A percentile compares a stretch with the other conserved stretches of the same genome.
Conservation (phyloP, 768 basidiomycete genomes). For the Amanita muscaria region DNA sequence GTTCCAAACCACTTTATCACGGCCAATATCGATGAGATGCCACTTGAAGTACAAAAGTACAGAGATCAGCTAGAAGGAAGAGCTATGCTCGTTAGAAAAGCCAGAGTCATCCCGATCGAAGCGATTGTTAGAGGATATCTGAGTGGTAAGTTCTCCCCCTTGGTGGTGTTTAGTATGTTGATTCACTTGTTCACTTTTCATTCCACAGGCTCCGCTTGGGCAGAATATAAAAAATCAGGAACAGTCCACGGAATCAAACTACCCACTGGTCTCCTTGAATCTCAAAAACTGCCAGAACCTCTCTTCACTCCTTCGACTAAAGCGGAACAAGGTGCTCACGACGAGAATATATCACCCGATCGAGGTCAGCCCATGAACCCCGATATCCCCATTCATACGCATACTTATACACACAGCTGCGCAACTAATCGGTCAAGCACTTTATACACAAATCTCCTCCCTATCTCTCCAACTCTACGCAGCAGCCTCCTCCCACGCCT, state of each 20-base stretch:
- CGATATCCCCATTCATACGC: slow-evolving; percentile 6
- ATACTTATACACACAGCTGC: slow-evolving; percentile 37
- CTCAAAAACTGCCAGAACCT: slow-evolving; percentile 70
- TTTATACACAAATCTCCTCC: slow-evolving; percentile 52
- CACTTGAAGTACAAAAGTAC: slow-evolving; percentile 65
- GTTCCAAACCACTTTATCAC: slow-evolving; percentile 90
- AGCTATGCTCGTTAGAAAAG: slow-evolving; percentile 86
- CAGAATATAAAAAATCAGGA: slow-evolving; percentile 80
- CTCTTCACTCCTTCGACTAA: slow-evolving; percentile 97
- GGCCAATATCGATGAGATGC: slow-evolving; percentile 72
- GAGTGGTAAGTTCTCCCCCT: slow-evolving; percentile 50
- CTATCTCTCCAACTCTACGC: slow-evolving; percentile 60
- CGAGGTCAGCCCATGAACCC: slow-evolving; percentile 37
- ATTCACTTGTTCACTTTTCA: too few species aligned
- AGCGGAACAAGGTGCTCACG: slow-evolving; percentile 87
- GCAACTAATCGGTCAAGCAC: slow-evolving; percentile 53
- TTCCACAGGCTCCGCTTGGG: slow-evolving; percentile 82
- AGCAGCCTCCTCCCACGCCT: slow-evolving; percentile 67
- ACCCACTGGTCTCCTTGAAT: slow-evolving; percentile 74
- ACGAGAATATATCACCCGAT: slow-evolving; percentile 90
- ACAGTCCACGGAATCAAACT: slow-evolving; percentile 84
- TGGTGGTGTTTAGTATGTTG: too few species aligned
- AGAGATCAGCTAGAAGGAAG: slow-evolving; percentile 72
- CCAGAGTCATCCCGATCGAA: slow-evolving; percentile 84
- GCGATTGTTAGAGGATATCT: slow-evolving; percentile 95